A percentile compares a stretch with the other conserved stretches of the same genome.
Evolutionary conservation across 2,329 filamentous ascomycete species (phyloP).

Genomic region (Fusarium oxysporum): DNA sequence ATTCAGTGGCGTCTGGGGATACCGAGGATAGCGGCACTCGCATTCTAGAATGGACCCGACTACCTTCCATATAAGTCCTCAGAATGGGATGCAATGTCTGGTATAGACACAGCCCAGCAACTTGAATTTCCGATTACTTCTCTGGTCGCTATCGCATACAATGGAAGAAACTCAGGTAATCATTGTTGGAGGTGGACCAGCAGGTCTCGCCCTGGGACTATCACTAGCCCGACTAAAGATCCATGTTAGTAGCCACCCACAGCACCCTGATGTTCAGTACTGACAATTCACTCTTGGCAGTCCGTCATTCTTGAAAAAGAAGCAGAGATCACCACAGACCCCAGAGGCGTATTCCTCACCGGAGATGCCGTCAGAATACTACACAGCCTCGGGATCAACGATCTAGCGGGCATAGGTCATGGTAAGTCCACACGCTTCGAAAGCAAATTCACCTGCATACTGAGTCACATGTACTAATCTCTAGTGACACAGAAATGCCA

Average conservation of each 20-base stretch:
- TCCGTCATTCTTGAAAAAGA: not conserved
- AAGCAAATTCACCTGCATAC: rapidly evolving
- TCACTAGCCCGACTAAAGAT: not conserved
- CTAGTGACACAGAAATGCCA: not conserved
- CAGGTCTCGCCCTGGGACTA: not conserved
- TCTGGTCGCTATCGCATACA: too few species aligned
- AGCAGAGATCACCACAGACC: not conserved
- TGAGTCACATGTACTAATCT: not conserved
- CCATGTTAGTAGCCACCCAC: not conserved
- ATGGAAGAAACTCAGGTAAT: not conserved
- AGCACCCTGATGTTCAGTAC: not conserved
- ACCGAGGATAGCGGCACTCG: not conserved
- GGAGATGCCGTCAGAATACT: not conserved
- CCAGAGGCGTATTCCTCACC: not conserved
- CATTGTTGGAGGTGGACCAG: not conserved
- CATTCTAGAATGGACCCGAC: not conserved
- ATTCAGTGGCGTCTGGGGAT: rapidly evolving
- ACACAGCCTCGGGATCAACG: not conserved
- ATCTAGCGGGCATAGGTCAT: not conserved
- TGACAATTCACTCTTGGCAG: not conserved
- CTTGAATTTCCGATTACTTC: too few species aligned
- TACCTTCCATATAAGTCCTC: not conserved
- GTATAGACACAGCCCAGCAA: too few species aligned
- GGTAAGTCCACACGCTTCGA: not conserved
- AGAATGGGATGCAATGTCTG: too few species aligned